Percentiles rank a stretch among this genome's conserved stretches.
Evolutionary conservation across 2,329 filamentous ascomycete genomes (phyloP).

Genomic region (Trichoderma semiorbis): DNA sequence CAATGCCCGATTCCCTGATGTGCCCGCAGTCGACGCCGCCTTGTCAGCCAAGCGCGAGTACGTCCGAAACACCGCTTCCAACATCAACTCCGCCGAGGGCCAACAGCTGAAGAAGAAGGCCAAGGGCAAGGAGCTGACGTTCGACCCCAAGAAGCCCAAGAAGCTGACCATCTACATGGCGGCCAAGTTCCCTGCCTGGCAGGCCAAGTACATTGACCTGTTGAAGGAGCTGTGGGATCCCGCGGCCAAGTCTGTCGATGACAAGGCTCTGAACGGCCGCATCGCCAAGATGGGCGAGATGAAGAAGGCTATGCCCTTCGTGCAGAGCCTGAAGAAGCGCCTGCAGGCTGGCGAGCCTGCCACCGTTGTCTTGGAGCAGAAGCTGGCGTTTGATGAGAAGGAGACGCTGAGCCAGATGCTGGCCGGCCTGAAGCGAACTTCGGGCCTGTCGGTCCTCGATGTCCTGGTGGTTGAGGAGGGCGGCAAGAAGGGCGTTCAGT

Average conservation of each 20-base stretch:
- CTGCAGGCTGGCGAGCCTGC: constrained; percentile 67
- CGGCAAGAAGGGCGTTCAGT: constrained; percentile 58
- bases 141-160: constrained; percentile 90
- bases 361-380: constrained; percentile 71
- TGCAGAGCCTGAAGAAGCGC: constrained; percentile 81
- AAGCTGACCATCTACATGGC: constrained; percentile 84
- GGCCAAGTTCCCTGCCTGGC: constrained; percentile 80
- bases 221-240: constrained; percentile 68
- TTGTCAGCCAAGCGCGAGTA: constrained; percentile 81
- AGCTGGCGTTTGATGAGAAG: constrained; percentile 83
- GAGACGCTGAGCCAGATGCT: constrained; percentile 74
- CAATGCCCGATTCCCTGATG: constrained; percentile 56
- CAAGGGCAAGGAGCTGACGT: constrained; percentile 82
- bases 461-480: constrained; percentile 70
- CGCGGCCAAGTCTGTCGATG: constrained; percentile 60
- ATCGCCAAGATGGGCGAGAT: constrained; percentile 82
- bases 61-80: constrained; percentile 69
- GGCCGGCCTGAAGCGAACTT: constrained; percentile 71
- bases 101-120: constrained; percentile 81
- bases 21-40: constrained; percentile 60
- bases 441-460: constrained; percentile 65
- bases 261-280: constrained; percentile 74
- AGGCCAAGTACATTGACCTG: constrained; percentile 82
- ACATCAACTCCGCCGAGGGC: constrained; percentile 77
- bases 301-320: constrained; percentile 98